Conservation (phyloP, 208 protist genomes). For the Leishmania gerbilli region DNA sequence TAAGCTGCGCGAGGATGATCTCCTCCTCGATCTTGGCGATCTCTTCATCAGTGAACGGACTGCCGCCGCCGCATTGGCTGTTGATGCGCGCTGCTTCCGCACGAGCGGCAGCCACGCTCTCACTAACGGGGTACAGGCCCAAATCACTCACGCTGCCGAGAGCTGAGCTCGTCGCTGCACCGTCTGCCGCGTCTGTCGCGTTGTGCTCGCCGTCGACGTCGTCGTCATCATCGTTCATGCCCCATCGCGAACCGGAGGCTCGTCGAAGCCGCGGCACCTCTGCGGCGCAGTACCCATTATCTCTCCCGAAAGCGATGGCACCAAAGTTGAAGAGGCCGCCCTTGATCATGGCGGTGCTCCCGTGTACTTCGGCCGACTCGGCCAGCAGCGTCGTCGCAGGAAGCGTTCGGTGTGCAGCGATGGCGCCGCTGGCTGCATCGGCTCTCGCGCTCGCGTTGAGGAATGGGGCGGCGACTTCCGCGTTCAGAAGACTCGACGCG, state of each 20-base stretch:
- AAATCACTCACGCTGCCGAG: conserved; percentile 5
- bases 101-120: not conserved
- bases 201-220: not conserved
- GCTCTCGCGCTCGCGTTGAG: not conserved
- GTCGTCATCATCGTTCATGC: not conserved
- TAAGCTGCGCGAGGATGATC: conserved; percentile 8
- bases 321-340: conserved; percentile 20
- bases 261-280: not conserved
- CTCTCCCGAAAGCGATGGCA: conserved; percentile 8
- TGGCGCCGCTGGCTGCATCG: not conserved
- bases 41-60: conserved; percentile 1
- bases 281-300: conserved; percentile 4
- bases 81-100: not conserved
- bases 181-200: not conserved
- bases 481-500: not conserved
- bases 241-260: not conserved
- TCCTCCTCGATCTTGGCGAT: conserved; percentile 19
- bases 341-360: too few relatives aligned
- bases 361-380: not conserved
- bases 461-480: not conserved
- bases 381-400: not conserved
- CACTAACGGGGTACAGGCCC: conserved; percentile 11
- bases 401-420: not conserved
- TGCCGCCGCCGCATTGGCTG: not conserved
- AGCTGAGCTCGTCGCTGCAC: not conserved